A percentile compares a stretch with the other conserved stretches of the same genome.
Conservation (phyloP, 2,329 filamentous ascomycete species). For the Trichophyton schoenleinii region DNA sequence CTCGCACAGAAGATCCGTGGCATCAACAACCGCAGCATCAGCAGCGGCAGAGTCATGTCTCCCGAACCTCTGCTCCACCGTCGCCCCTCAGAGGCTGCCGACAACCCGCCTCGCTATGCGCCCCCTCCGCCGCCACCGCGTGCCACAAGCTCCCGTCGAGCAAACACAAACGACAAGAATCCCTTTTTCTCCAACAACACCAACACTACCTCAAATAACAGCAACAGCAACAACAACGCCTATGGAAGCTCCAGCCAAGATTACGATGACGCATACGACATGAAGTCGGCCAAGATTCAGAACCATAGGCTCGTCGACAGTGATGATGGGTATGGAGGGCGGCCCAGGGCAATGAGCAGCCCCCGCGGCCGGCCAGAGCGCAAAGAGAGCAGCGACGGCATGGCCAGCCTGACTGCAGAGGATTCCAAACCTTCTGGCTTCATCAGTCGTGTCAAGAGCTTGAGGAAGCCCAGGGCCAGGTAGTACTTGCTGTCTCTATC, state of each 20-base stretch:
- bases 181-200: conserved; percentile 53
- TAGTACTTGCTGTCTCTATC: neutral
- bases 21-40: conserved; percentile 55
- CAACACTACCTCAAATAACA: too few relatives aligned
- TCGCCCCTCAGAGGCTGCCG: conserved; percentile 11
- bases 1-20: conserved; percentile 82
- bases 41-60: conserved; percentile 46
- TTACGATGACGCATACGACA: conserved; percentile 55
- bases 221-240: too few relatives aligned
- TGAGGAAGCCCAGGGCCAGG: conserved; percentile 12
- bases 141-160: conserved; percentile 22
- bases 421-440: conserved; percentile 10
- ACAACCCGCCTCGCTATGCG: conserved; percentile 17
- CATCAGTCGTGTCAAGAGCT: conserved; percentile 15
- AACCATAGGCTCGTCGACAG: conserved; percentile 42
- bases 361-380: conserved; percentile 44
- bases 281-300: conserved; percentile 48
- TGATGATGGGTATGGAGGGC: conserved; percentile 18
- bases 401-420: neutral
- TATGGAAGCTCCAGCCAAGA: conserved; percentile 38
- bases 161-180: conserved; percentile 45
- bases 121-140: conserved; percentile 15
- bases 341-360: conserved; percentile 43
- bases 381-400: conserved; percentile 21
- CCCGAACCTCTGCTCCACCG: conserved; percentile 35